Conservation (phyloP, 306 rosid genomes). For the Lithocarpus polystachyus region DNA sequence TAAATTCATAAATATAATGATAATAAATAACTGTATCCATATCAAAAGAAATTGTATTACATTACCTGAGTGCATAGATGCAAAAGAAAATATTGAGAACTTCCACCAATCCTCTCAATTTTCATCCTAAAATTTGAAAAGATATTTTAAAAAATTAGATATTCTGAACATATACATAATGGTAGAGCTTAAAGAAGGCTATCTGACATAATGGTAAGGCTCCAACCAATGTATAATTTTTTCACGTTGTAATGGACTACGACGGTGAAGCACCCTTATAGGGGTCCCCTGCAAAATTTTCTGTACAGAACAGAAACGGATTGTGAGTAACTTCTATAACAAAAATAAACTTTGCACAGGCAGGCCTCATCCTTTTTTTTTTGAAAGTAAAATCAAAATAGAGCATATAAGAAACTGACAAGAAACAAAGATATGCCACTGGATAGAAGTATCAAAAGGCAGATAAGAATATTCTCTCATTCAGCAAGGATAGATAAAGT, state of each 20-base stretch:
- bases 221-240: conserved; percentile 86
- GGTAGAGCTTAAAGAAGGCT: neutral
- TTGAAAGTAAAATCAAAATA: too few relatives aligned
- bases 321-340: neutral
- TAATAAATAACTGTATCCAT: neutral
- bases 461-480: neutral
- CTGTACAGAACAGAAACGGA: conserved; percentile 37
- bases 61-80: conserved; percentile 91
- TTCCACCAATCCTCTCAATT: conserved; percentile 65
- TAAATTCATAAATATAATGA: neutral
- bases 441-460: neutral
- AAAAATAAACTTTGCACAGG: neutral
- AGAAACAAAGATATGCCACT: neutral
- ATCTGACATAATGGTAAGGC: conserved; percentile 1
- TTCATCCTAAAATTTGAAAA: conserved; percentile 64
- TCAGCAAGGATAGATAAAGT: neutral
- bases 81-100: conserved; percentile 83
- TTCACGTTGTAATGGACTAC: conserved; percentile 92
- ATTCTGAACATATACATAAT: conserved; percentile 3
- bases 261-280: conserved; percentile 89
- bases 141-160: neutral
- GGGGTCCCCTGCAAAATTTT: conserved; percentile 82
- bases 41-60: neutral
- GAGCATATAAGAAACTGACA: neutral
- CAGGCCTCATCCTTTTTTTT: neutral